Conservation (phyloP, 2,329 filamentous ascomycete genomes). For the Diplodia seriata region DNA sequence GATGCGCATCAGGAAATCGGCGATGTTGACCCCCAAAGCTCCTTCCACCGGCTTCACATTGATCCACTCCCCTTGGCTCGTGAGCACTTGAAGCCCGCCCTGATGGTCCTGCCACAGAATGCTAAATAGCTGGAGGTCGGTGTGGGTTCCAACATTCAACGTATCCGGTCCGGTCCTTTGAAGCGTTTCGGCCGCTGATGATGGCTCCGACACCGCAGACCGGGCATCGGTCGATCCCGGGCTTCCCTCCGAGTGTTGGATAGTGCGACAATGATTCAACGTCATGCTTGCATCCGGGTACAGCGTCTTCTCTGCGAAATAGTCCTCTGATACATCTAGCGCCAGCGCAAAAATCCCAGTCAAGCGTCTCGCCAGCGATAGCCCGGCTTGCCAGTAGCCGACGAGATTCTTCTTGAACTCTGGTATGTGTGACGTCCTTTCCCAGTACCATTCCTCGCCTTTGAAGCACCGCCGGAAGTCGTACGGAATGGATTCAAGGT, state of each 20-base stretch:
- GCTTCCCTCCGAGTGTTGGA: neutral
- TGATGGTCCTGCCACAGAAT: constrained; percentile 53
- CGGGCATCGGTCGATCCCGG: constrained; percentile 44
- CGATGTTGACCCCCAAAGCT: constrained; percentile 52
- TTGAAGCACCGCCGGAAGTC: constrained; percentile 37
- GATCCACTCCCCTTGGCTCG: constrained; percentile 51
- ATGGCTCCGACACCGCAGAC: constrained; percentile 43
- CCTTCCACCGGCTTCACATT: constrained; percentile 46
- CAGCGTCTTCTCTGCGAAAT: constrained; percentile 62
- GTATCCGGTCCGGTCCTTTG: constrained; percentile 45
- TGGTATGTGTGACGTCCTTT: constrained; percentile 57
- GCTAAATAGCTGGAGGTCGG: constrained; percentile 58
- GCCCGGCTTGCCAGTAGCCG: constrained; percentile 57
- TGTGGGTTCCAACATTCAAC: constrained; percentile 50
- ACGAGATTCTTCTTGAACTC: constrained; percentile 57
- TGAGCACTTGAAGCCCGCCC: constrained; percentile 49
- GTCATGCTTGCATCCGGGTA: constrained; percentile 54
- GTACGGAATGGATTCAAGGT: constrained; percentile 48
- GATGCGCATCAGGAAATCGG: constrained; percentile 51
- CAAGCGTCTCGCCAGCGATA: constrained; percentile 60
- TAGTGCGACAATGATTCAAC: constrained; percentile 40
- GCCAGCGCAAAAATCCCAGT: constrained; percentile 62
- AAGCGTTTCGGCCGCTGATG: constrained; percentile 40
- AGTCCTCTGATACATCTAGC: constrained; percentile 60
- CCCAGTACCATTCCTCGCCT: constrained; percentile 62